Evolutionary conservation across 352 stramenopile genomes (phyloP), one percentile per base, ranked within the genome.

Genomic region (Pythium vanterpoolii): DNA sequence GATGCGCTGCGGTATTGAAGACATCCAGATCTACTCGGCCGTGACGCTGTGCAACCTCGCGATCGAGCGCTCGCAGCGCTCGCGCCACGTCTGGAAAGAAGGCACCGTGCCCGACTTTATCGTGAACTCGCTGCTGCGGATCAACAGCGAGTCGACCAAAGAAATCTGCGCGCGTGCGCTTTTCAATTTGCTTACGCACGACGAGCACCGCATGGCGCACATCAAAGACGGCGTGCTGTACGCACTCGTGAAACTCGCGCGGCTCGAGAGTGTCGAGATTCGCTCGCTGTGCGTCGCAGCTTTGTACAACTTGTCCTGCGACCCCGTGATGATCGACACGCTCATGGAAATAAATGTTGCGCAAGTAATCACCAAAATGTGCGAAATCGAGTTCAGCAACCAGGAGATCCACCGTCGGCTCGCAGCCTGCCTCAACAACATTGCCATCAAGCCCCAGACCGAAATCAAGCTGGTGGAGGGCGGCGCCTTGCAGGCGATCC

Each of bases 1-100:
- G 86, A 96, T 96, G 87, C 84, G 87, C 10, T 93, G 83, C 44
- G 86, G 84, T 8, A 82, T 91, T 34, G 84, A 93, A 34, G 79
- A 94, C 40, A 93, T 94, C 26, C 87, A 96, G 62, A 92, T 95
- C 59, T 92, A 94, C 73, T 93, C 80, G n/a, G 87, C 86, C 19
- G 83, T 90, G 18, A 81, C 84, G 21, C 67, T 96, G 23, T 96
- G 87, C 66, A 95, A 94, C 54, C 62, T 96, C 23, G 82, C 82
- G 0, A 85, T 90, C 9, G 83, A 92, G 60, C 72, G 74, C 30
- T 75, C 69, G 0, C 68, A 86, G 38, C 76, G 83, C 1, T 76
- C 74, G 26, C 76, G 76, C 5, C 74, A 90, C 61, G 83, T 96
- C 27, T 94, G 84, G 84, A 90, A 89, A 48, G 84, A 94, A 76